Evolutionary conservation across 1,139 yeast genomes (phyloP), one percentile per base, ranked within the genome.

Genomic region (Kodamaea arcana): DNA sequence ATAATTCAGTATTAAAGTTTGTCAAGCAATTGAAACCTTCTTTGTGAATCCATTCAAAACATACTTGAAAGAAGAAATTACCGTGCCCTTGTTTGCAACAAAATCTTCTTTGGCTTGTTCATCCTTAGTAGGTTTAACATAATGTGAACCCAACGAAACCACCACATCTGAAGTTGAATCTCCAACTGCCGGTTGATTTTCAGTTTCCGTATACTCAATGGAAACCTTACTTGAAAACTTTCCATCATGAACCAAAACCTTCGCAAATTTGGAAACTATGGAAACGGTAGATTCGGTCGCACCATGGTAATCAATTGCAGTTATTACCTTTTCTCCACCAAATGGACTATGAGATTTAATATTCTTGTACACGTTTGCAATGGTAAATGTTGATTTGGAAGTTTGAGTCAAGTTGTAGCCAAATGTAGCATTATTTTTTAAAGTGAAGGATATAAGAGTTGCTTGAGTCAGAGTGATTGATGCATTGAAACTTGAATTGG

Each of bases 371-470:
- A 12, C 7, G 7, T 15, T 26, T 10, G 18, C 21, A 22, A 29
- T 13, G 8, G 21, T 17, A 18, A 34, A 34, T 4, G n/a, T 15
- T 15, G 30, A 30, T 15, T 11, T 24, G 4, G 21, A 27, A 10
- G 16, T 23, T 15, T 33, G 36, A 13, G 32, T 20, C 10, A 36
- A 18, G 24, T 28, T 15, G 21, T 25, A 36, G 3, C 33, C 14
- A 27, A 36, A 30, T 15, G 39, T 36, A 12, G 39, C 32, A 18
- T 36, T 36, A 18, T 33, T 30, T 15, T 17, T 14, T 29, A 36
- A 33, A 6, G 33, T 33, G 29, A 36, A 33, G 15, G 9, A 18
- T 20, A 36, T 26, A 12, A 27, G 12, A n/a, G 36, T 20, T 10
- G 16, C 13, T 15, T 32, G 33, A 24, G 21, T 24, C 16, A 25